Evolutionary conservation across 2,329 filamentous ascomycete genomes (phyloP), one percentile per base, ranked within the genome.

Genomic region (Amauroascus niger): DNA sequence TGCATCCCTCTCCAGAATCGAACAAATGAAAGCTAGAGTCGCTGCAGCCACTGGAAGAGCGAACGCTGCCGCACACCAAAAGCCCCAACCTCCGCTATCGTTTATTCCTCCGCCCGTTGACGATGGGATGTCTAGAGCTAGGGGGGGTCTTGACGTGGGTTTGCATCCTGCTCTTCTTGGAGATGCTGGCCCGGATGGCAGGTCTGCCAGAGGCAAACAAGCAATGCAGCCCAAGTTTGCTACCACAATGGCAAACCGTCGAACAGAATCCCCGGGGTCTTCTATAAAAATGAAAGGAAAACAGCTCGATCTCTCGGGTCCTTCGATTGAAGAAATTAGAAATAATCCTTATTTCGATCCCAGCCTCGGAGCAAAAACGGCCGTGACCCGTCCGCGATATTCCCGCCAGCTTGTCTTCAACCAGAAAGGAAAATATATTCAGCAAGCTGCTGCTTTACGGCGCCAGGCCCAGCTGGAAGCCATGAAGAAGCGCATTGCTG

Each of bases 401-500:
- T 80, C 88, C 9, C 83, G 87, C 56, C 83, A 87, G 59, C 77
- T 98, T 16, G 74, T 88, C 11, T 97, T 98, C 75, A 95, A 96
- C 63, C 84, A 90, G 62, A 94, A 95, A 69, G 93, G 93, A 51
- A 97, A 97, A 77, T 97, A 95, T 65, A 95, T 97, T 56, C 85
- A 89, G 59, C 91, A 97, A 71, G 93, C 87, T 6, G 91, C 88
- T 67, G 90, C 90, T 54, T 74, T 96, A 50, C 84, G 93, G 58
- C 81, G 88, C 56, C 90, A 96, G 71, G 88, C 86, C 40, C 85
- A 86, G 49, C 76, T 98, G 26, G 94, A 98, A 74, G 85, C 85
- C 58, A 91, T 98, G 83, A 97, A 97, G 71, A 90, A 86, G 74
- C 81, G 86, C 53, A 94, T 98, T 61, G 91, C 91, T 1, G 86